Conservation (phyloP, 495 filamentous ascomycete genomes). For the Penicillium coprophilum region DNA sequence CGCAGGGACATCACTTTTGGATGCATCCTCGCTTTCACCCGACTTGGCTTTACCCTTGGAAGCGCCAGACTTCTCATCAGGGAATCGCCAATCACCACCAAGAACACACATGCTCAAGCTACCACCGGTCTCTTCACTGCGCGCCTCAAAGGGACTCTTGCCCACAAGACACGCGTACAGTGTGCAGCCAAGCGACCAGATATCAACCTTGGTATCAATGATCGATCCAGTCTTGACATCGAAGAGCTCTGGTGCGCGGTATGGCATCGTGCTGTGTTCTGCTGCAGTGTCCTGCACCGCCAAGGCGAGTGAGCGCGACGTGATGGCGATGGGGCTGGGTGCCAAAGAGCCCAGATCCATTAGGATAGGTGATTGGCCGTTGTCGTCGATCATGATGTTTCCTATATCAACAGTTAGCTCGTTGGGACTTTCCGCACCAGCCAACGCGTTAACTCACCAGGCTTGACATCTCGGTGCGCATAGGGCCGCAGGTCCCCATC, state of each 20-base stretch:
- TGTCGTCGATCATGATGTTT: constrained; percentile 95
- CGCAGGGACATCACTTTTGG: constrained; percentile 29
- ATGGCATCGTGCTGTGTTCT: constrained; percentile 97
- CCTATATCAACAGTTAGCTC: constrained; percentile 47
- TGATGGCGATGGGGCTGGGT: constrained; percentile 87
- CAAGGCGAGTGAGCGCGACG: constrained; percentile 84
- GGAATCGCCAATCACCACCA: constrained; percentile 91
- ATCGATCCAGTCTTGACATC: constrained; percentile 92
- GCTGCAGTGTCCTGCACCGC: constrained; percentile 91
- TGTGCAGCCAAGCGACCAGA: constrained; percentile 96
- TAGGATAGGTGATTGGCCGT: constrained; percentile 83
- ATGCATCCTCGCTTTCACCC: constrained; percentile 27
- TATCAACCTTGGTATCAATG: constrained; percentile 96
- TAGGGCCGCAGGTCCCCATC: constrained; percentile 77
- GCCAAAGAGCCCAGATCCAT: constrained; percentile 97
- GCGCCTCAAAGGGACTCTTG: constrained; percentile 94
- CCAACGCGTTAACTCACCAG: constrained; percentile 55
- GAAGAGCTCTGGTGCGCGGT: constrained; percentile 95
- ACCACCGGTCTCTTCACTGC: constrained; percentile 92
- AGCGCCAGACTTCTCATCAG: constrained; percentile 66
- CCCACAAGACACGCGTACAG: constrained; percentile 94
- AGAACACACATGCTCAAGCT: constrained; percentile 88
- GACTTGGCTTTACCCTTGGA: constrained; percentile 57
- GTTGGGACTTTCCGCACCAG: too few species aligned
- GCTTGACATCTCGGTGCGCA: constrained; percentile 96